Percentiles rank a stretch among this genome's conserved stretches.
These are phyloP conservation scores for Fusarium proliferatum DNA, from an alignment of 2,329 filamentous ascomycete species.

Conservation along the genomic window DNA sequence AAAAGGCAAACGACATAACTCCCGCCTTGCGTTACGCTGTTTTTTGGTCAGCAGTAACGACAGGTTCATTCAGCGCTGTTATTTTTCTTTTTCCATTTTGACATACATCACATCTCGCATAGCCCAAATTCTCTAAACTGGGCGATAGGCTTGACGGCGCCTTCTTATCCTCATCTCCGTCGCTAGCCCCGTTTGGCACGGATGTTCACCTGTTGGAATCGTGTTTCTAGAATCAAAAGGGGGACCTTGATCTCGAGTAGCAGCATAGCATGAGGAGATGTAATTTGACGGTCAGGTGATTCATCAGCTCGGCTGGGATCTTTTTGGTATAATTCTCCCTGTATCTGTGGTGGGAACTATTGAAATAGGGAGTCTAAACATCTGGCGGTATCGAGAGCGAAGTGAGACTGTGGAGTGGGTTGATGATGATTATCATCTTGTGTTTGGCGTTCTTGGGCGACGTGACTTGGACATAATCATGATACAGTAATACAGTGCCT, in stretches of 20 bases:
- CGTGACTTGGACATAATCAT: conserved; percentile 34
- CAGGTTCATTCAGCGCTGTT: conserved; percentile 9
- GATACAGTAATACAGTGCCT: conserved; percentile 39
- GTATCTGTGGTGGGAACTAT: not conserved
- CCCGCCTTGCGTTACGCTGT: conserved; percentile 1
- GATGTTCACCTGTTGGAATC: conserved; percentile 20
- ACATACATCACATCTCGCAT: conserved; percentile 32
- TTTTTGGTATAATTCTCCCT: not conserved
- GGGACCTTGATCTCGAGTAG: not conserved
- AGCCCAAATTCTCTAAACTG: conserved; percentile 9
- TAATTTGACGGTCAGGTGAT: conserved; percentile 7
- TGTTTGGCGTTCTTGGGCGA: conserved; percentile 22
- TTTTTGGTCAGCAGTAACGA: not conserved
- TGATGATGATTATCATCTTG: conserved; percentile 8
- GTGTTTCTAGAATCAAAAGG: conserved; percentile 21
- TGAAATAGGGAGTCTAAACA: not conserved
- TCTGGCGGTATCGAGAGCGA: conserved; percentile 5
- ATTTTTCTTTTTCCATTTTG: conserved; percentile 30
- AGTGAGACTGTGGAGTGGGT: not conserved
- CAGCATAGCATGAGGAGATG: conserved; percentile 2
- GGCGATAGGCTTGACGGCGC: conserved; percentile 11
- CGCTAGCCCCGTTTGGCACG: conserved; percentile 10
- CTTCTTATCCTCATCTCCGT: conserved; percentile 24
- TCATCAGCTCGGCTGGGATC: not conserved
- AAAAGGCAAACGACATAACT: conserved; percentile 1